These are phyloP conservation scores for Cyanodermella asteris DNA, from an alignment of 2,329 filamentous ascomycete species.

Conservation along the genomic window DNA sequence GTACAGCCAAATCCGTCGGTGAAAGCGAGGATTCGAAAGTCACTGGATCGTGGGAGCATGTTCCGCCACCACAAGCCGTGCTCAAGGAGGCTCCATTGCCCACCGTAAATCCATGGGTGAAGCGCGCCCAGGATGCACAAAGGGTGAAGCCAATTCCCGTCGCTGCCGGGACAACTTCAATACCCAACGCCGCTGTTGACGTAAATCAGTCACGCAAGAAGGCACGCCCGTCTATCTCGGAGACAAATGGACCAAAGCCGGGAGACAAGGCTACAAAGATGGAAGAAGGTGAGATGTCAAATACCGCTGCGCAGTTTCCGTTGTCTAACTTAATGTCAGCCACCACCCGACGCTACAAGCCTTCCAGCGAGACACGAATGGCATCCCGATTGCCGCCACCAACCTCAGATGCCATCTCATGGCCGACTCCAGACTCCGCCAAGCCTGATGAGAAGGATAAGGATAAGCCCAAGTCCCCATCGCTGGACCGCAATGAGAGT, in stretches of 20 bases:
- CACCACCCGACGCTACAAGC: constrained; percentile 80
- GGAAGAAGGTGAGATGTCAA: no score
- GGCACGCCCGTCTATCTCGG: no score
- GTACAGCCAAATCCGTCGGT: constrained; percentile 17
- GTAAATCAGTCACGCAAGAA: no score
- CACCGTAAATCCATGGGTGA: constrained; percentile 68
- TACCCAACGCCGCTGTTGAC: no score
- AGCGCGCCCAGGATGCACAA: constrained; percentile 45
- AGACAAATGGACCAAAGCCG: no score
- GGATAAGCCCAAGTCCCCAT: no score
- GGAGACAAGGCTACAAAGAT: no score
- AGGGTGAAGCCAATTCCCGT: no score
- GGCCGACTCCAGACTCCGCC: constrained; percentile 75
- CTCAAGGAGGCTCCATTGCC: constrained; percentile 67
- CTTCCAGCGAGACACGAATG: constrained; percentile 73
- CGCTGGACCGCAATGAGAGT: no score
- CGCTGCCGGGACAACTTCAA: no score
- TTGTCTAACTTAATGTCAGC: no score
- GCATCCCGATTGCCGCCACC: constrained; percentile 46
- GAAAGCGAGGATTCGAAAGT: constrained; percentile 30
- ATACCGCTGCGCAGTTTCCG: no score
- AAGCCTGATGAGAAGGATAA: constrained; percentile 60
- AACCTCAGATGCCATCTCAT: constrained; percentile 55
- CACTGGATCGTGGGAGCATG: constrained; percentile 36
- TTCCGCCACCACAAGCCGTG: constrained; percentile 35